A percentile compares a stretch with the other conserved stretches of the same genome.
phyloP scores from a whole-genome alignment of 2,329 filamentous ascomycete genomes.

The Paraconiothyrium brasiliense region DNA sequence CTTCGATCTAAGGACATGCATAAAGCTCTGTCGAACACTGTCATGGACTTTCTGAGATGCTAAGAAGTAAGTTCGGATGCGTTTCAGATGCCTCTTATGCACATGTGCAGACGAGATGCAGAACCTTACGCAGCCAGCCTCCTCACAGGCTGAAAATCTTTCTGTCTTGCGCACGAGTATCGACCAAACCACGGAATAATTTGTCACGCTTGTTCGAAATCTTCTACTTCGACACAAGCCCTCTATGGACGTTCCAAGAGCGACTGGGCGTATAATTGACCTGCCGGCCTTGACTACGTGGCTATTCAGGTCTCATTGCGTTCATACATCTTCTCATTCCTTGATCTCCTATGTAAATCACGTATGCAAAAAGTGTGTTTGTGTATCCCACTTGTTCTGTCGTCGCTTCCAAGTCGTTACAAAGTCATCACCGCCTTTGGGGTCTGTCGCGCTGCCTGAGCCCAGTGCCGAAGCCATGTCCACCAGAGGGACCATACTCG shows the following conservation, averaged over 20 bases:
- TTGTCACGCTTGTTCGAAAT: constrained; percentile 53
- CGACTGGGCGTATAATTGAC: constrained; percentile 51
- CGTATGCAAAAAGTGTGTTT: neutral
- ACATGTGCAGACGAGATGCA: neutral
- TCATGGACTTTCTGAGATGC: neutral
- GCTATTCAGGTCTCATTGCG: constrained; percentile 51
- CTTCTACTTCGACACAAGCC: constrained; percentile 49
- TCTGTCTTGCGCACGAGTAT: neutral
- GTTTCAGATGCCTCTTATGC: neutral
- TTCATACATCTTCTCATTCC: constrained; percentile 36
- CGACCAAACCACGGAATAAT: constrained; percentile 42
- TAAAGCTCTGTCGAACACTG: neutral
- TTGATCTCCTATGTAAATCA: neutral
- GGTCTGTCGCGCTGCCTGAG: neutral
- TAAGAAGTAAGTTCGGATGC: neutral
- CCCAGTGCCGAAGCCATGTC: constrained; percentile 28
- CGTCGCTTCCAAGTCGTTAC: constrained; percentile 22
- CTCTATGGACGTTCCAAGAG: constrained; percentile 53
- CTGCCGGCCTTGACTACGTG: constrained; percentile 42
- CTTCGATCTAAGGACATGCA: neutral
- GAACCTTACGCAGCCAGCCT: neutral
- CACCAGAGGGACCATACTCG: constrained; percentile 60
- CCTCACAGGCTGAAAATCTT: neutral
- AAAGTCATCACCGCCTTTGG: constrained; percentile 9
- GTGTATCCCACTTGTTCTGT: constrained; percentile 12